A percentile compares a stretch with the other conserved stretches of the same genome.
These are phyloP conservation scores for Xylariomycetidae sp. DNA, from an alignment of 2,329 filamentous ascomycete genomes.

Conservation along the genomic window DNA sequence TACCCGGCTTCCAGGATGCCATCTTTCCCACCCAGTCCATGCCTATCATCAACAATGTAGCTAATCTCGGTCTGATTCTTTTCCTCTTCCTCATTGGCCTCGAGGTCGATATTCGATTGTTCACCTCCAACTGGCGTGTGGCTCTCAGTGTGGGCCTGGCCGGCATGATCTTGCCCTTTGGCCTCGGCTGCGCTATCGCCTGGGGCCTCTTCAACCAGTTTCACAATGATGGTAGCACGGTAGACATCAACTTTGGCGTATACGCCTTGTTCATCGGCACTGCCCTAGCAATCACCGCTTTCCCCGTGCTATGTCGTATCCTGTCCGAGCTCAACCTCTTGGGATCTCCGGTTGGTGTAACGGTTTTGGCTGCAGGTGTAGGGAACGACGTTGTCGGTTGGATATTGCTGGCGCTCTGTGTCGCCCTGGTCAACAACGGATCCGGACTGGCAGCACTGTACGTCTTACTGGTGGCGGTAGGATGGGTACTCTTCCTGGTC, in stretches of 20 bases:
- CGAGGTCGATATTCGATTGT: slow-evolving; percentile 66
- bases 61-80: slow-evolving; percentile 67
- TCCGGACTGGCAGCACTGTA: slow-evolving; percentile 79
- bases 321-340: slow-evolving; percentile 86
- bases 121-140: slow-evolving; percentile 66
- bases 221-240: slow-evolving; percentile 25
- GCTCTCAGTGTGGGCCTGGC: slow-evolving; percentile 63
- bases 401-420: slow-evolving; percentile 88
- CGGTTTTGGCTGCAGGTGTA: slow-evolving; percentile 86
- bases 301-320: slow-evolving; percentile 91
- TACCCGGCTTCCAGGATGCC: slow-evolving; percentile 61
- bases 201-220: slow-evolving; percentile 69
- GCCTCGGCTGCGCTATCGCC: slow-evolving; percentile 64
- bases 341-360: slow-evolving; percentile 76
- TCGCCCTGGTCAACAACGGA: slow-evolving; percentile 85
- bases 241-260: slow-evolving; percentile 30
- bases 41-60: slow-evolving; percentile 62
- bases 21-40: slow-evolving; percentile 67
- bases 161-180: slow-evolving; percentile 70
- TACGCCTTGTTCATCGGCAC: slow-evolving; percentile 79
- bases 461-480: slow-evolving; percentile 72
- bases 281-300: slow-evolving; percentile 85
- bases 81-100: slow-evolving; percentile 74
- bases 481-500: slow-evolving; percentile 71
- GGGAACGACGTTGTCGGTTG: slow-evolving; percentile 90